Conservation (phyloP, 2,329 filamentous ascomycete species). For the Trichoderma asperellum region DNA sequence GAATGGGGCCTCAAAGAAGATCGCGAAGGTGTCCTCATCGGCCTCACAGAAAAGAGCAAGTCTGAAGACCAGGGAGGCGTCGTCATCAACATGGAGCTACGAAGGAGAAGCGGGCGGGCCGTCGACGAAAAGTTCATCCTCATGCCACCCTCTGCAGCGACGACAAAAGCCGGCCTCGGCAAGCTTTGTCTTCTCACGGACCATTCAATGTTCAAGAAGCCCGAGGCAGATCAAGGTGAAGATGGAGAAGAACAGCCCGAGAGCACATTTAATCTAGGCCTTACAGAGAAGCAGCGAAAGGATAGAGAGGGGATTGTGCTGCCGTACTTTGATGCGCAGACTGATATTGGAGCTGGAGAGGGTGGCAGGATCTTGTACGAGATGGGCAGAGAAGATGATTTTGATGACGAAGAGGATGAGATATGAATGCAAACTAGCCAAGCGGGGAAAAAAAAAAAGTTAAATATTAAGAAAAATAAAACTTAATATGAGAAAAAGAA, state of each 20-base stretch:
- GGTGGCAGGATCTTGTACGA: constrained; percentile 95
- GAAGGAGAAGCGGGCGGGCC: constrained; percentile 78
- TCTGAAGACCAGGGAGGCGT: constrained; percentile 51
- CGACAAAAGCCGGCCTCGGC: constrained; percentile 21
- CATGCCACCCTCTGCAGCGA: constrained; percentile 36
- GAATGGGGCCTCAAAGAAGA: constrained; percentile 78
- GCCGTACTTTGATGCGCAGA: constrained; percentile 97
- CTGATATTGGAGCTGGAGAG: constrained; percentile 74
- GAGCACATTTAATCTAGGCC: constrained; percentile 81
- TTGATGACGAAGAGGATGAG: constrained; percentile 95
- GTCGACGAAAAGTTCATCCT: constrained; percentile 70
- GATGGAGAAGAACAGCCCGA: constrained; percentile 60
- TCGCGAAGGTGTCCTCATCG: constrained; percentile 76
- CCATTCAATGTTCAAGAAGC: constrained; percentile 68
- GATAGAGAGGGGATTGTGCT: constrained; percentile 88
- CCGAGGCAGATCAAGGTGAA: constrained; percentile 41
- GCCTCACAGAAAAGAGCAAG: constrained; percentile 58
- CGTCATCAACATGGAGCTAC: constrained; percentile 83
- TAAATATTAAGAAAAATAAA: not conserved
- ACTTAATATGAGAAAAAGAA: not conserved
- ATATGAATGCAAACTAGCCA: constrained; percentile 65
- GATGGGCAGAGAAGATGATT: constrained; percentile 95
- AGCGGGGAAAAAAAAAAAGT: not conserved
- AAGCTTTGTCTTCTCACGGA: constrained; percentile 70
- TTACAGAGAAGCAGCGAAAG: constrained; percentile 87